A percentile compares a stretch with the other conserved stretches of the same genome.
Conservation (phyloP, 2,329 filamentous ascomycete species). For the Colletotrichum endophyticum region DNA sequence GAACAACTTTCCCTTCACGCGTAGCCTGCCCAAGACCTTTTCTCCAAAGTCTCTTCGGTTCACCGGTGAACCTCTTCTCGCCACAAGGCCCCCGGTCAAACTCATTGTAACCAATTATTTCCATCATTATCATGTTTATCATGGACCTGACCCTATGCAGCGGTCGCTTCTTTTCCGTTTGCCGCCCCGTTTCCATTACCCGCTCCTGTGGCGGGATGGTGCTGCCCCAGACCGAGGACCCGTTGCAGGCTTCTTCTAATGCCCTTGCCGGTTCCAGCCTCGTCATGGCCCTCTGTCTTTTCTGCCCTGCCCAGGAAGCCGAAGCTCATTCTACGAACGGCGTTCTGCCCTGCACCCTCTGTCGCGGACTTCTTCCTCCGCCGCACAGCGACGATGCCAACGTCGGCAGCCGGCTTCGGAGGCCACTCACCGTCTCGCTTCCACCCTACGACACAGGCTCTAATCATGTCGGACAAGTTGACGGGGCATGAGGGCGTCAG, state of each 20-base stretch:
- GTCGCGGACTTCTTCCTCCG: constrained; percentile 41
- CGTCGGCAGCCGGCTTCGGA: constrained; percentile 60
- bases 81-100: neutral
- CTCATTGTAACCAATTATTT: neutral
- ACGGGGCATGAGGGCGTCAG: constrained; percentile 87
- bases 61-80: neutral
- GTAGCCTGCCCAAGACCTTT: neutral
- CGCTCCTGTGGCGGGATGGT: neutral
- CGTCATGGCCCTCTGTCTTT: constrained; percentile 36
- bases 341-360: constrained; percentile 26
- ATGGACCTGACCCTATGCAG: neutral
- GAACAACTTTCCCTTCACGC: neutral
- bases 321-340: constrained; percentile 50
- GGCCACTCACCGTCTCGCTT: constrained; percentile 95
- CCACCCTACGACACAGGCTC: constrained; percentile 87
- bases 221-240: constrained; percentile 45
- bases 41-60: neutral
- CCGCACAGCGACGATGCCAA: constrained; percentile 41
- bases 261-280: constrained; percentile 37
- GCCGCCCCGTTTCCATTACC: neutral
- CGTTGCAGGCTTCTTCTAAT: constrained; percentile 52
- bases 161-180: neutral
- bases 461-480: constrained; percentile 82
- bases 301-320: constrained; percentile 46
- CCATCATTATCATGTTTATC: constrained; percentile 1